Base-by-base conservation (phyloP, 2,329 filamentous ascomycete species). In the Venturia asperata region DNA sequence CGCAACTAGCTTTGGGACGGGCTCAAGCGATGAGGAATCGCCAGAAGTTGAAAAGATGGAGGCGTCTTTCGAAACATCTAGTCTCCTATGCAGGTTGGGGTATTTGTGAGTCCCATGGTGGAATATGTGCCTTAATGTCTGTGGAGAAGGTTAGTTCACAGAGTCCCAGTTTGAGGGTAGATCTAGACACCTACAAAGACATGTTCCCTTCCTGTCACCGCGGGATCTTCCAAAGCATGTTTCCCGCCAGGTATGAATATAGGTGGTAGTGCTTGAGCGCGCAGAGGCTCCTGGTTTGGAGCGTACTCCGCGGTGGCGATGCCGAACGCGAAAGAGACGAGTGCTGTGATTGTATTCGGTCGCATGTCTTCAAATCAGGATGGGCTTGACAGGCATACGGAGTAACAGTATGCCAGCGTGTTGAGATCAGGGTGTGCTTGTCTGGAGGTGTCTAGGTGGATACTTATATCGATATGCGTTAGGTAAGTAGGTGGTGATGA, bases 91-190 rank as follows among this genome's bases (percentile, higher is more conserved):
- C 19, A 97, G 83, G 5, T 82, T 77, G 2, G 92, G 92, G 70
- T 96, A 85, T 70, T 83, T 79, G 75, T 93, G 84, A 49, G 91
- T 89, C 66, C 93, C 93, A 77, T 96, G 92, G 74, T 97, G 92
- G 77, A 91, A 94, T 72, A 97, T 87, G 77, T 99, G 93, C 71
- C 91, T 87, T 65, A 99, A 84, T 7, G 83, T 86, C 79, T 83
- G 74, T 37, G 39, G 5, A 37, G 6, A 41, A 19, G 15, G 49
- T 64, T 27, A 52, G 47, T 52, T 5, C 13, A 27, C 1, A 17
- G 2, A 5, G 10, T 15, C 47, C 21, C 21, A 27, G 5, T 2
- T 13, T 27, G 10, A 10, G 15, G 27, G 24, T 17, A 21, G 21
- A 0, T n/a, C 5, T 39, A n/a, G 56, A 39, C 24, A 11, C 47